Conservation (phyloP, 441 rosid species). For the Capsella rubella region DNA sequence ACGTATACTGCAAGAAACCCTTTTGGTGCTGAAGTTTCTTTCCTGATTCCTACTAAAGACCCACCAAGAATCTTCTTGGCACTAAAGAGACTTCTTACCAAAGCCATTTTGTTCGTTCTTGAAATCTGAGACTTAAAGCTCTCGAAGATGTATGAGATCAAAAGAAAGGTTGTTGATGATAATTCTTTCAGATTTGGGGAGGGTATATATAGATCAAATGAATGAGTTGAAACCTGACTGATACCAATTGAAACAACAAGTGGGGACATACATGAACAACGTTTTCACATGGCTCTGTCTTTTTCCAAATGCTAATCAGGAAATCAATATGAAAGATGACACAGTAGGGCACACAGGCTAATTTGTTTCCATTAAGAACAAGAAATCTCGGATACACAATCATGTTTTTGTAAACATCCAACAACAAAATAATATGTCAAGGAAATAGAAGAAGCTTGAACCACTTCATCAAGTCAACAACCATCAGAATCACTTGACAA, state of each 20-base stretch:
- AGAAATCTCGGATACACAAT: neutral
- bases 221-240: conserved; percentile 9
- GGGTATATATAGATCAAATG: conserved; percentile 10
- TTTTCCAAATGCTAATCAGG: too few species aligned
- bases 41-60: neutral
- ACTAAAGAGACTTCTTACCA: conserved; percentile 15
- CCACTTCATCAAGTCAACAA: too few species aligned
- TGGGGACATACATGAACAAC: conserved; percentile 14
- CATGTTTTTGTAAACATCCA: neutral
- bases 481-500: too few species aligned
- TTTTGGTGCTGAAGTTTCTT: conserved; percentile 25
- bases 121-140: conserved; percentile 5
- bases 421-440: neutral
- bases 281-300: conserved; percentile 12
- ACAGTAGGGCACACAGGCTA: conserved; percentile 8
- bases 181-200: neutral
- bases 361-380: neutral
- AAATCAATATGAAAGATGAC: conserved; percentile 19
- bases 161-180: conserved; percentile 7
- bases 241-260: conserved; percentile 16
- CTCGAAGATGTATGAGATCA: neutral
- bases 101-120: conserved; percentile 6
- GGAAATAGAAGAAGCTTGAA: neutral
- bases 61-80: conserved; percentile 10
- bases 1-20: conserved; percentile 45